Evolutionary conservation across 129 eudicot species (phyloP).

Genomic region (Flaveria trinervia): DNA sequence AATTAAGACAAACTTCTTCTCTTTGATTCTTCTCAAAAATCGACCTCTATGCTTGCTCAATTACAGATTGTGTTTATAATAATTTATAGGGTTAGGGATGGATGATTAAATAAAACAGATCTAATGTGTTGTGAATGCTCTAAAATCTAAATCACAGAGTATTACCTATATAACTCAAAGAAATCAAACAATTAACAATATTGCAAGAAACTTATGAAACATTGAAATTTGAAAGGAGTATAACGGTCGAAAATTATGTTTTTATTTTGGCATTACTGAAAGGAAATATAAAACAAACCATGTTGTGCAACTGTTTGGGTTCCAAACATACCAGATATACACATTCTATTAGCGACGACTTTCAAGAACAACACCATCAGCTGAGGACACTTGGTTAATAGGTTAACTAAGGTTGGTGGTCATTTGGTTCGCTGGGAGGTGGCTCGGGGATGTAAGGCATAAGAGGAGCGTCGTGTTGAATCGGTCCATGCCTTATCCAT

Average conservation of each 20-base stretch:
- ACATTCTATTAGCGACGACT: neutral
- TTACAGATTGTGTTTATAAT: too few relatives aligned
- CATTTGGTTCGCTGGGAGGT: slow-evolving; percentile 46
- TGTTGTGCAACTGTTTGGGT: neutral
- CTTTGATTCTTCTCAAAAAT: too few relatives aligned
- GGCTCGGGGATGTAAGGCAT: slow-evolving; percentile 73
- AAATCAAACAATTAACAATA: too few relatives aligned
- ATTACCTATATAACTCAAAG: too few relatives aligned
- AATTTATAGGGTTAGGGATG: too few relatives aligned
- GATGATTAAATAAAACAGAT: too few relatives aligned
- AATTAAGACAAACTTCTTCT: too few relatives aligned
- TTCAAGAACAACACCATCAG: neutral
- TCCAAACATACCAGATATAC: neutral
- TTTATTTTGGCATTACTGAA: neutral
- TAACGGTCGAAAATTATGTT: neutral
- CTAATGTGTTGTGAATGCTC: too few relatives aligned
- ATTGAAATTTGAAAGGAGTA: too few relatives aligned
- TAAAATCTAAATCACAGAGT: too few relatives aligned
- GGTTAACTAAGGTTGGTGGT: slow-evolving; percentile 26
- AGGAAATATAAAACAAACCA: neutral
- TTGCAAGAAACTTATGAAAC: too few relatives aligned
- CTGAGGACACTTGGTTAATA: neutral
- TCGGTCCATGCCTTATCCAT: slow-evolving; percentile 62
- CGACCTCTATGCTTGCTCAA: too few relatives aligned
- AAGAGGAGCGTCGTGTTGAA: slow-evolving; percentile 74